A percentile compares a stretch with the other conserved stretches of the same genome.
Evolutionary conservation across 768 basidiomycete species (phyloP).

Genomic region (Daedaleopsis nitida): DNA sequence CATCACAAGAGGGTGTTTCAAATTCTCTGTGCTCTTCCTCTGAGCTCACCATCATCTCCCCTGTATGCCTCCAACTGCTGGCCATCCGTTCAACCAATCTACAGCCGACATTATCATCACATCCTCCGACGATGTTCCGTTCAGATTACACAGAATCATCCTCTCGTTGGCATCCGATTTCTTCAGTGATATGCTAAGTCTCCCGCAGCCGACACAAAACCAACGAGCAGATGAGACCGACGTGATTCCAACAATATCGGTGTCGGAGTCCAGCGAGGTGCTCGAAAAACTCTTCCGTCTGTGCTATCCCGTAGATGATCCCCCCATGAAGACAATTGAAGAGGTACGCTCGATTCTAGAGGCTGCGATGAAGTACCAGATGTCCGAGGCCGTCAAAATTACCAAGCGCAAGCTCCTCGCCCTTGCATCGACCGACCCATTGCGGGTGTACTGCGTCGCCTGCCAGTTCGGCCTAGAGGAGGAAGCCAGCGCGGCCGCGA

Average conservation of each 20-base stretch:
- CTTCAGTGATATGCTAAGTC: conserved; percentile 43
- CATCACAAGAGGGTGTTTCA: too few species aligned
- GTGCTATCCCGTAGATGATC: conserved; percentile 21
- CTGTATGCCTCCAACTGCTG: neutral
- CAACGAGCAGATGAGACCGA: neutral
- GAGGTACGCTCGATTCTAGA: conserved; percentile 21
- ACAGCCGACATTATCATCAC: conserved; percentile 4
- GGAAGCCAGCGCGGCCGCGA: conserved; percentile 19
- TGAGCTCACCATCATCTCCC: too few species aligned
- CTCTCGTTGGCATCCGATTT: conserved; percentile 37
- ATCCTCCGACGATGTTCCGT: neutral
- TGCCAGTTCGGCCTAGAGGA: conserved; percentile 20
- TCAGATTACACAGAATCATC: conserved; percentile 30
- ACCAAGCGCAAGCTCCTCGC: conserved; percentile 5
- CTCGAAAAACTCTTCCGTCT: conserved; percentile 24
- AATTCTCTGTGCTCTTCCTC: too few species aligned
- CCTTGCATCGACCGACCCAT: conserved; percentile 7
- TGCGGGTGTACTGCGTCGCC: conserved; percentile 20
- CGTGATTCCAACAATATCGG: neutral
- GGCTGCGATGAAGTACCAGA: conserved; percentile 27
- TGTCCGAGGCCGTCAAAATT: conserved; percentile 14
- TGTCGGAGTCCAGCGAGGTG: conserved; percentile 17
- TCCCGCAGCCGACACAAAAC: conserved; percentile 46
- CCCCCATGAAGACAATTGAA: conserved; percentile 3
- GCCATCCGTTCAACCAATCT: neutral